Evolutionary conservation across 176 grass and related monocot genomes (phyloP), one percentile per base, ranked within the genome.

Genomic region (Canna indica): DNA sequence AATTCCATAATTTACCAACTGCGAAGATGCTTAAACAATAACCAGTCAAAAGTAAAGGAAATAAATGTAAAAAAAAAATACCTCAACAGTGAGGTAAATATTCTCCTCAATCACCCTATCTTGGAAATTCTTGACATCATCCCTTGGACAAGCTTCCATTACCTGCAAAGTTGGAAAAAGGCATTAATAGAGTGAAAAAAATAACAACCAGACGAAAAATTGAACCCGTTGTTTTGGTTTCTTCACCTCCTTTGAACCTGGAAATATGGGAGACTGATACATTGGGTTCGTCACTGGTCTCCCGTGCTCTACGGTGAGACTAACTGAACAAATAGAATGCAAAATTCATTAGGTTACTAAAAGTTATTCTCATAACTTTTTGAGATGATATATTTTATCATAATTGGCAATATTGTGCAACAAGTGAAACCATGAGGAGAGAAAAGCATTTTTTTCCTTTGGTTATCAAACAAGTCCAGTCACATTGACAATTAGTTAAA

Each of bases 51-150:
- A 71, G 29, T 44, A 16, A 31, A 18, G 46, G 41, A 2, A 68
- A 77, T 30, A 57, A 32, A 33, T 28, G 1, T 25, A 36, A 30
- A 60, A 77, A 15, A 31, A 54, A 25, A 62, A 1, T 71, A 91
- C 91, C 91, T 91, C 91, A 20, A 85, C 88, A 27, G 64, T 86
- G 0, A 96, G 71, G 78, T 91, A 96, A 72, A 91, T 84, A 25
- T 96, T 91, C 39, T 96, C 88, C 75, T 91, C 82, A 31, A 88
- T 61, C 69, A 96, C 42, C 73, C 77, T 86, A 72, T 91, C 80
- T 74, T 73, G 15, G 65, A 88, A 85, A 63, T 79, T 74, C 1
- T 64, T 69, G 32, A 88, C 75, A 64, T 76, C 45, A 1, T 88
- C 87, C 80, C 68, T 86, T 10, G 91, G 87, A 70, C 91, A 96